Conservation (phyloP, 2,329 filamentous ascomycete species). For the Pestalotiopsis sp. region DNA sequence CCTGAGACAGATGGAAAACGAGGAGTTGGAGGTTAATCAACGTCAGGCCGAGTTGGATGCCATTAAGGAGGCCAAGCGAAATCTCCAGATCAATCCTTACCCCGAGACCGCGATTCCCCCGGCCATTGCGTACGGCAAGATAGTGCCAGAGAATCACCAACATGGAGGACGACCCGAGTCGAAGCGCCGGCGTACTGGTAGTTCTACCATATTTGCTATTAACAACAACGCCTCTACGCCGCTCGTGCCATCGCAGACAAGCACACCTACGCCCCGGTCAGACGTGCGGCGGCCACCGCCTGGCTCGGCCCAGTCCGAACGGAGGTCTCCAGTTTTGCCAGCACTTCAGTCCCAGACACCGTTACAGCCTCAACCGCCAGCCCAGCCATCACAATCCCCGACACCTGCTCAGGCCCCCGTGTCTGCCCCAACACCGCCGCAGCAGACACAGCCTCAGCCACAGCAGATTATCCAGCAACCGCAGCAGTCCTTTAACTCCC, state of each 20-base stretch:
- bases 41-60: conserved; percentile 43
- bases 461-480: conserved; percentile 3
- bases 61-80: conserved; percentile 48
- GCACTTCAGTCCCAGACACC: conserved; percentile 1
- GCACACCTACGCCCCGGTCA: conserved; percentile 1
- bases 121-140: conserved; percentile 53
- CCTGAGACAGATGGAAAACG: conserved; percentile 30
- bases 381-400: background rate
- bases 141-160: conserved; percentile 47
- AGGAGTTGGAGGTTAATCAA: conserved; percentile 41
- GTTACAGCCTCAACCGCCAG: background rate
- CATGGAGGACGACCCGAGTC: conserved; percentile 36
- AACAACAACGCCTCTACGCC: conserved; percentile 30
- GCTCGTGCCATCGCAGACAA: background rate
- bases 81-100: conserved; percentile 44
- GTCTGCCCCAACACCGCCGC: conserved; percentile 1
- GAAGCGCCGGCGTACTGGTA: conserved; percentile 52
- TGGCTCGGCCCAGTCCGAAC: background rate
- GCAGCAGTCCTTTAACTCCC: background rate
- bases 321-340: conserved; percentile 16
- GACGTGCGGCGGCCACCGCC: background rate
- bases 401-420: background rate
- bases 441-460: background rate
- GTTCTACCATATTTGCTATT: conserved; percentile 31
- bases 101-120: conserved; percentile 44